These are phyloP conservation scores for Bryoerythrophyllum caledonicum DNA, from an alignment of 225 moss, liverwort and hornwort species.

Conservation along the genomic window DNA sequence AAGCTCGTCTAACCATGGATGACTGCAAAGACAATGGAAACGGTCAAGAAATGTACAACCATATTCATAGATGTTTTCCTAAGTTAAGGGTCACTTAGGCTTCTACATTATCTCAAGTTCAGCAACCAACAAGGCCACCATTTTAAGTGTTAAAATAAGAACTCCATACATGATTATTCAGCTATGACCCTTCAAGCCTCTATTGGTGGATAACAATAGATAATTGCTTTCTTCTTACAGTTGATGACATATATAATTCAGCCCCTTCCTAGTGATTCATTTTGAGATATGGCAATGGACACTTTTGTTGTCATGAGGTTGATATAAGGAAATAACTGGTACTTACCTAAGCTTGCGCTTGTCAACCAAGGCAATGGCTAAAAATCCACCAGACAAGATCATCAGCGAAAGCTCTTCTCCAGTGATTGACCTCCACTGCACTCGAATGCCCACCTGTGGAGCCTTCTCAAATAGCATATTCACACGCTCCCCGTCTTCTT, in stretches of 20 bases:
- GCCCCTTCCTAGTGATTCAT: no score
- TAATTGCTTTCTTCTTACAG: not conserved
- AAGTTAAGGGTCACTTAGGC: no score
- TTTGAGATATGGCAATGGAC: no score
- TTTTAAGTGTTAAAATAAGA: not conserved
- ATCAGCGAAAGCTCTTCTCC: constrained; percentile 92
- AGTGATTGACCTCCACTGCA: constrained; percentile 92
- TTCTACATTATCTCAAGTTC: not conserved
- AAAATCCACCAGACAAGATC: constrained; percentile 88
- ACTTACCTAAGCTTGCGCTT: constrained; percentile 94
- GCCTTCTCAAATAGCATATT: constrained; percentile 90
- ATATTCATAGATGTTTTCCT: no score
- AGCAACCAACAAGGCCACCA: constrained; percentile 22
- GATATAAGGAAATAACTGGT: not conserved
- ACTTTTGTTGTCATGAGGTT: no score
- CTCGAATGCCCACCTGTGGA: constrained; percentile 80
- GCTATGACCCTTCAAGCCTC: no score
- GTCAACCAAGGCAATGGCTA: constrained; percentile 98
- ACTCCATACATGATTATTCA: not conserved
- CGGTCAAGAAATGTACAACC: no score
- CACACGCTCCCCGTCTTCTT: constrained; percentile 91
- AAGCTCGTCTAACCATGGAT: constrained; percentile 92
- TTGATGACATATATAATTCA: no score
- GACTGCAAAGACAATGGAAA: constrained; percentile 47
- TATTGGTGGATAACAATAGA: no score